Conservation (phyloP, 169 alveolate species). For the Cryptosporidium meleagridis region DNA sequence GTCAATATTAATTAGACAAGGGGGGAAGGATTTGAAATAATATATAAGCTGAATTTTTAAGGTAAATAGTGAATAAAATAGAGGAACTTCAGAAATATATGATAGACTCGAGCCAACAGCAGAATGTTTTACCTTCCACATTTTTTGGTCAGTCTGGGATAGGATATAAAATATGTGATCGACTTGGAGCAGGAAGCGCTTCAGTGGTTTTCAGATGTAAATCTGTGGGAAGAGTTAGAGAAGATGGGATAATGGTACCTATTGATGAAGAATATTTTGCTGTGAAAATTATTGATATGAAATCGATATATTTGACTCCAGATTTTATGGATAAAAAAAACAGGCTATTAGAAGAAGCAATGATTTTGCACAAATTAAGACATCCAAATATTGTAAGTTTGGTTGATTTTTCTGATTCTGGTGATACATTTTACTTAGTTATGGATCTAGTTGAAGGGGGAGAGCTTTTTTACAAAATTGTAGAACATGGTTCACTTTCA, state of each 20-base stretch:
- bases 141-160: conserved; percentile 63
- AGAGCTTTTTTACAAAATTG: conserved; percentile 89
- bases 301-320: conserved; percentile 16
- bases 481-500: conserved; percentile 80
- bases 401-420: conserved; percentile 82
- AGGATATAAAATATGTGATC: conserved; percentile 56
- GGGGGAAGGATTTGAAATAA: not conserved
- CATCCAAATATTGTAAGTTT: conserved; percentile 85
- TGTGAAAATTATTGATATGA: conserved; percentile 53
- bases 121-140: conserved; percentile 15
- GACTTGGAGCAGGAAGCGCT: conserved; percentile 76
- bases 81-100: not conserved
- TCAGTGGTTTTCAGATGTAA: conserved; percentile 53
- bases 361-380: conserved; percentile 79
- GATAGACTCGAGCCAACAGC: not conserved
- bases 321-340: conserved; percentile 51
- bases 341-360: conserved; percentile 81
- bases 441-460: conserved; percentile 93
- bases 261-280: conserved; percentile 52
- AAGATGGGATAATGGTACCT: conserved; percentile 64
- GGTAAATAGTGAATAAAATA: not conserved
- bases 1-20: not conserved
- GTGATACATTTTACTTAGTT: conserved; percentile 82
- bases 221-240: conserved; percentile 20
- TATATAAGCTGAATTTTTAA: not conserved